phyloP scores from a whole-genome alignment of 495 filamentous ascomycete species.

The Neurospora tetrasperma region DNA sequence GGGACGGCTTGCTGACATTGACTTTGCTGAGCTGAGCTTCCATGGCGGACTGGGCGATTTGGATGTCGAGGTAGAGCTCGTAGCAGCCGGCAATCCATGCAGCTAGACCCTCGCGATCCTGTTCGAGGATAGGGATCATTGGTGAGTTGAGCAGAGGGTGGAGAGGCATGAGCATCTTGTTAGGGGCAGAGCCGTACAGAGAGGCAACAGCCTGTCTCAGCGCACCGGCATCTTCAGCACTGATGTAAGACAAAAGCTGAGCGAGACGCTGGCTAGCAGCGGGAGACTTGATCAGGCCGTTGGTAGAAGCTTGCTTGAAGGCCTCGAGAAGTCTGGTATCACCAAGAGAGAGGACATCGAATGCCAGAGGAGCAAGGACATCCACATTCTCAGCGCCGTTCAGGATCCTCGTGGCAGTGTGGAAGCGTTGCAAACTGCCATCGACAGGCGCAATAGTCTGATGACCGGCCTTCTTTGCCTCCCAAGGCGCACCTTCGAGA shows the following conservation, averaged over 20 bases:
- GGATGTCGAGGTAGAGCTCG: constrained; percentile 42
- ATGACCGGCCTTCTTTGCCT: constrained; percentile 10
- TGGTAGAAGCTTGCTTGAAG: constrained; percentile 12
- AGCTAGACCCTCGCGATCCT: constrained; percentile 18
- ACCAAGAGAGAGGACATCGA: constrained; percentile 27
- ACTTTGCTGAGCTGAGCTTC: constrained; percentile 24
- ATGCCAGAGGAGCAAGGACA: constrained; percentile 14
- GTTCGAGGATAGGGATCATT: constrained; percentile 33
- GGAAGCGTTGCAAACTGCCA: constrained; percentile 30
- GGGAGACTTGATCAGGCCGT: constrained; percentile 12
- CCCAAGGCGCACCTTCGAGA: constrained; percentile 35
- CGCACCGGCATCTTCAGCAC: constrained; percentile 15
- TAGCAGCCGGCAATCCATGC: constrained; percentile 39
- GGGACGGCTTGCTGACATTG: constrained; percentile 42
- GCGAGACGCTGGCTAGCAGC: constrained; percentile 8
- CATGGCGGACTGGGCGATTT: constrained; percentile 18
- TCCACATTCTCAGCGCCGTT: constrained; percentile 10
- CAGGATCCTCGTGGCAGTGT: constrained; percentile 12
- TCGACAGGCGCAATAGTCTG: constrained; percentile 31
- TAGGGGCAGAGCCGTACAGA: constrained; percentile 13
- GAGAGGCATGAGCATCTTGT: constrained; percentile 40
- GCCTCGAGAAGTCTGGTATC: constrained; percentile 25
- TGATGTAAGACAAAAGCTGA: constrained; percentile 16
- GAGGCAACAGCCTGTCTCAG: constrained; percentile 17
- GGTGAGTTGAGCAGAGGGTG: constrained; percentile 57